A percentile compares a stretch with the other conserved stretches of the same genome.
phyloP scores from a whole-genome alignment of 352 stramenopile species.

The Thraustochytrium aureum region DNA sequence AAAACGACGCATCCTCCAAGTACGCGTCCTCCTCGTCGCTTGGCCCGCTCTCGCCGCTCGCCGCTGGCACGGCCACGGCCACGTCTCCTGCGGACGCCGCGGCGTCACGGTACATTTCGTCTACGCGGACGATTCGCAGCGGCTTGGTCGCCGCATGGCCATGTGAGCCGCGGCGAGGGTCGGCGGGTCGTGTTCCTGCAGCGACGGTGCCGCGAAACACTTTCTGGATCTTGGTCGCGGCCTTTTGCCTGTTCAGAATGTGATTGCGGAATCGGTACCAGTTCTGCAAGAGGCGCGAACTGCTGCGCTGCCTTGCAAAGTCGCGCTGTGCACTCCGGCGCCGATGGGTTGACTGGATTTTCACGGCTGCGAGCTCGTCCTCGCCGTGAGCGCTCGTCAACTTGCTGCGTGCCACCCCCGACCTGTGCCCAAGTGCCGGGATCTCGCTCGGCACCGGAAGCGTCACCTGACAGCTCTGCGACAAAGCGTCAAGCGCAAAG shows the following conservation, averaged over 20 bases:
- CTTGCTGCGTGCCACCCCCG: neutral
- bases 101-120: too few species aligned
- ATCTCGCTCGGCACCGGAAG: neutral
- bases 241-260: neutral
- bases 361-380: neutral
- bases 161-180: too few species aligned
- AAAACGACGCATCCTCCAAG: too few species aligned
- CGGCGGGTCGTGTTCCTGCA: too few species aligned
- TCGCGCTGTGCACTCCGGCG: neutral
- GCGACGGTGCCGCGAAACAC: neutral
- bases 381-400: too few species aligned
- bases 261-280: slow-evolving; percentile 6
- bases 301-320: neutral
- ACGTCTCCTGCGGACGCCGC: too few species aligned
- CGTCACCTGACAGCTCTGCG: neutral
- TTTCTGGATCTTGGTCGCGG: neutral
- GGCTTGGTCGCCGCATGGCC: too few species aligned
- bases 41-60: too few species aligned
- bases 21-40: too few species aligned
- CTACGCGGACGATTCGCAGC: too few species aligned
- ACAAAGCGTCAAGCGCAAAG: neutral
- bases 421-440: neutral
- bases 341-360: neutral
- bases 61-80: too few species aligned
- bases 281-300: slow-evolving; percentile 9